A percentile compares a stretch with the other conserved stretches of the same genome.
phyloP scores from a whole-genome alignment of 2,329 filamentous ascomycete species.

The Didymellaceae sp. region DNA sequence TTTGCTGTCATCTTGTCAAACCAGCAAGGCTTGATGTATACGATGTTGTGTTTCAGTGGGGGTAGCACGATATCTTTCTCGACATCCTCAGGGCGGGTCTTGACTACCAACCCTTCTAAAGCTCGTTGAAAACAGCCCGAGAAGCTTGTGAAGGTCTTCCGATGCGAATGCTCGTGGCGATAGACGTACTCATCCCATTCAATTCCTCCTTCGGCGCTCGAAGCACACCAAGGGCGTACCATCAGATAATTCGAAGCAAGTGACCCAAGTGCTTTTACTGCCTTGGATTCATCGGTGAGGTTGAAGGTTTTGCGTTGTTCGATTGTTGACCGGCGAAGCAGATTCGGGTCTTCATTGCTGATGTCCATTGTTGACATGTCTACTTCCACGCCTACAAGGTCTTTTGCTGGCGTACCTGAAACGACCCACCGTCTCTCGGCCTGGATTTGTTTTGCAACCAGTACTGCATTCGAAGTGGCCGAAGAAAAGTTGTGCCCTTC shows the following conservation, averaged over 20 bases:
- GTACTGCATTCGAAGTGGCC: conserved; percentile 64
- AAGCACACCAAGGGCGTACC: conserved; percentile 79
- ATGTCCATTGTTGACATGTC: conserved; percentile 53
- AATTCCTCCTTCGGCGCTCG: conserved; percentile 63
- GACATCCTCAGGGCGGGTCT: conserved; percentile 77
- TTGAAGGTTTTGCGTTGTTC: conserved; percentile 51
- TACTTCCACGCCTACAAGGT: conserved; percentile 77
- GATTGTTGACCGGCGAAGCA: conserved; percentile 42
- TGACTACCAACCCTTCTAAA: conserved; percentile 80
- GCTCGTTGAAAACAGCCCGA: conserved; percentile 69
- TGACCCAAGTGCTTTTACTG: conserved; percentile 67
- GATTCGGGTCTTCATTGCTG: conserved; percentile 34
- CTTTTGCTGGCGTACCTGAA: conserved; percentile 86
- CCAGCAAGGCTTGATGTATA: conserved; percentile 79
- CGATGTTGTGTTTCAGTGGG: conserved; percentile 71
- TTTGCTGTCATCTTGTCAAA: conserved; percentile 86
- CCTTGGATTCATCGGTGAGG: conserved; percentile 47
- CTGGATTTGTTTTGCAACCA: conserved; percentile 60
- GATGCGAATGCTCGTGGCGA: conserved; percentile 55
- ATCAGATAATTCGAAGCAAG: conserved; percentile 74
- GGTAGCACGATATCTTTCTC: conserved; percentile 70
- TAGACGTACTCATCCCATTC: conserved; percentile 77
- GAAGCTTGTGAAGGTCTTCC: conserved; percentile 62
- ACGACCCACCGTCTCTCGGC: conserved; percentile 85
- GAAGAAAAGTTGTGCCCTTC: conserved; percentile 88